A percentile compares a stretch with the other conserved stretches of the same genome.
phyloP scores from a whole-genome alignment of 805 yeast species.

The Ogataea minuta region DNA sequence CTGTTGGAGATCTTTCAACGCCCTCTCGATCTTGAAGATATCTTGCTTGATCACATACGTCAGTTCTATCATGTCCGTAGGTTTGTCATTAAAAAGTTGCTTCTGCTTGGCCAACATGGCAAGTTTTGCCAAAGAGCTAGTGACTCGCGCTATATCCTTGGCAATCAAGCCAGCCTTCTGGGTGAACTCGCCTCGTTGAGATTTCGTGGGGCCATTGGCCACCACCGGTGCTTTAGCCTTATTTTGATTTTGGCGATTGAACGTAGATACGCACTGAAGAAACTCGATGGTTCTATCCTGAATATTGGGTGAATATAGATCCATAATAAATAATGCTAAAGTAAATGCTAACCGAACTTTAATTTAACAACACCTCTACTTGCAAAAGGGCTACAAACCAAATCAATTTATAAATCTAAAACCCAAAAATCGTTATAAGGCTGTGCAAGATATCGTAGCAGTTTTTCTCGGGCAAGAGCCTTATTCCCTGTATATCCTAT shows the following conservation, averaged over 20 bases:
- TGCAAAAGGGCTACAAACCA: slow-evolving; percentile 11
- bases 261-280: slow-evolving; percentile 82
- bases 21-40: slow-evolving; percentile 74
- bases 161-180: slow-evolving; percentile 78
- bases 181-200: slow-evolving; percentile 61
- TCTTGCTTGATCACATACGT: slow-evolving; percentile 87
- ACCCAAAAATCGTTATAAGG: no score
- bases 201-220: slow-evolving; percentile 18
- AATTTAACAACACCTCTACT: slow-evolving; percentile 5
- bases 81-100: slow-evolving; percentile 90
- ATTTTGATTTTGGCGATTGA: slow-evolving; percentile 50
- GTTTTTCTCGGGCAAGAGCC: no score
- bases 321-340: slow-evolving; percentile 22
- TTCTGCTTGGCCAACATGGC: slow-evolving; percentile 83
- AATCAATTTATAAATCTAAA: background rate
- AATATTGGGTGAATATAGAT: slow-evolving; percentile 35
- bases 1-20: slow-evolving; percentile 57
- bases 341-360: background rate
- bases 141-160: slow-evolving; percentile 82
- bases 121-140: slow-evolving; percentile 73
- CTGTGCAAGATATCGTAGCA: no score
- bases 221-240: slow-evolving; percentile 25
- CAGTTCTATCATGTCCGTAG: slow-evolving; percentile 88
- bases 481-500: no score
- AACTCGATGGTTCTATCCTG: slow-evolving; percentile 92